Base-by-base conservation (phyloP, 345 rosid species). In the Rhodomyrtus tomentosa region DNA sequence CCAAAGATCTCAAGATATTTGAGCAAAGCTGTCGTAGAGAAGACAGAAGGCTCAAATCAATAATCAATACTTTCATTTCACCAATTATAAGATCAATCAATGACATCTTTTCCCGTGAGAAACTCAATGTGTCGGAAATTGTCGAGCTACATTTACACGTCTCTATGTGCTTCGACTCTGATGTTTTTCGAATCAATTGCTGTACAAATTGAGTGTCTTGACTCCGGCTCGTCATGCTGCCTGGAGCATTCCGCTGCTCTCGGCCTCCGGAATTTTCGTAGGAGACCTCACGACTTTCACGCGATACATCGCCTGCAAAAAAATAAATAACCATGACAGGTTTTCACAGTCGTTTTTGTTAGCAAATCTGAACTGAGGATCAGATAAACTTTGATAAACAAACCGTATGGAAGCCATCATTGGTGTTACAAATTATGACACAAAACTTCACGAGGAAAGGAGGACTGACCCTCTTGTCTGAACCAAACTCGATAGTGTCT, bases 261-360 rank as follows among this genome's bases (percentile, higher is more conserved):
- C 90, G 83, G 85, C 87, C 83, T 85, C 86, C 51, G 87, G 38
- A 56, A 53, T 45, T 27, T 86, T 86, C 1, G 87, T 48, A 16
- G 89, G 86, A 62, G 92, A 87, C 59, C 93, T 86, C 81, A 91
- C 83, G 88, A 91, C 98, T 89, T 96, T 96, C 5, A 96, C 98
- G 73, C 92, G 92, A 81, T 92, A 95, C n/a, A 85, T 76, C 14
- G 92, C 96, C 99, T 96, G 93, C 88, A 86, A 48, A 86, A 48
- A 48, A 48, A 48, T 48, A 48, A 25, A 84, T 40, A 8, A 40
- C 13, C 40, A 51, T 9, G 55, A 83, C 36, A 59, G 52, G 76
- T 68, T 32, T 32, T 68, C 22, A 18, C 18, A 32, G 76, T 68
- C 45, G 8, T 11, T 68, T 68, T 68, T 7, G 24, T 68, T 68